These are phyloP conservation scores for Castanea mollissima DNA, from an alignment of 306 rosid genomes.

Conservation along the genomic window DNA sequence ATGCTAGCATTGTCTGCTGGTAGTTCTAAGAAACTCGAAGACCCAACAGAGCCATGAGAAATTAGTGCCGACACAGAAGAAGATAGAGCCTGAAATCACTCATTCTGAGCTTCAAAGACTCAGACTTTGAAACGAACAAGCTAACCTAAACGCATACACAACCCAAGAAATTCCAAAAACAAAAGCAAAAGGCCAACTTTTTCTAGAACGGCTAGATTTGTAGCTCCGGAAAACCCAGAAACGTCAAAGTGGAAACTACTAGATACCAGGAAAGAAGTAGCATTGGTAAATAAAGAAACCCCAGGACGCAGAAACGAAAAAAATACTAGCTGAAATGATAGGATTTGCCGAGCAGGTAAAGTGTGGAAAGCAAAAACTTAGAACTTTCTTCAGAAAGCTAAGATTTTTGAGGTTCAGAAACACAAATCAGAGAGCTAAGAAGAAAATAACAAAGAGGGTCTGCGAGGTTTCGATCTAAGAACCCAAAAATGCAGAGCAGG, in stretches of 20 bases:
- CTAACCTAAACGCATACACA: slow-evolving; percentile 19
- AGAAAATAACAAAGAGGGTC: background rate
- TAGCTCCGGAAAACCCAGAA: slow-evolving; percentile 4
- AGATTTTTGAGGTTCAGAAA: slow-evolving; percentile 8
- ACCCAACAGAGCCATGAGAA: slow-evolving; percentile 46
- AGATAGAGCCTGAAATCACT: background rate
- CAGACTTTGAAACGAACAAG: background rate
- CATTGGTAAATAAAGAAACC: slow-evolving; percentile 13
- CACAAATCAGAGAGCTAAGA: slow-evolving; percentile 9
- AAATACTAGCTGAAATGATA: background rate
- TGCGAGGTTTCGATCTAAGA: slow-evolving; percentile 22
- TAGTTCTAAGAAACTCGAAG: background rate
- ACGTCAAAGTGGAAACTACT: background rate
- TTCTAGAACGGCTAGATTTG: slow-evolving; percentile 46
- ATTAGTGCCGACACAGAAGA: slow-evolving; percentile 8
- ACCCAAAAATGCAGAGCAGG: slow-evolving; percentile 20
- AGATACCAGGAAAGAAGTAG: background rate
- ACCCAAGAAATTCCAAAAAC: background rate
- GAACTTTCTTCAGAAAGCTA: slow-evolving; percentile 20
- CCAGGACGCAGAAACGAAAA: background rate
- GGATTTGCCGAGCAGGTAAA: background rate
- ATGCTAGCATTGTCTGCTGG: slow-evolving; percentile 36
- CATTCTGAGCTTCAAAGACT: slow-evolving; percentile 8
- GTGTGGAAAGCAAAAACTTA: slow-evolving; percentile 33
- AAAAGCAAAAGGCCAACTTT: background rate